These are phyloP conservation scores for Ananas comosus DNA, from an alignment of 176 grass and related monocot genomes.

Conservation along the genomic window DNA sequence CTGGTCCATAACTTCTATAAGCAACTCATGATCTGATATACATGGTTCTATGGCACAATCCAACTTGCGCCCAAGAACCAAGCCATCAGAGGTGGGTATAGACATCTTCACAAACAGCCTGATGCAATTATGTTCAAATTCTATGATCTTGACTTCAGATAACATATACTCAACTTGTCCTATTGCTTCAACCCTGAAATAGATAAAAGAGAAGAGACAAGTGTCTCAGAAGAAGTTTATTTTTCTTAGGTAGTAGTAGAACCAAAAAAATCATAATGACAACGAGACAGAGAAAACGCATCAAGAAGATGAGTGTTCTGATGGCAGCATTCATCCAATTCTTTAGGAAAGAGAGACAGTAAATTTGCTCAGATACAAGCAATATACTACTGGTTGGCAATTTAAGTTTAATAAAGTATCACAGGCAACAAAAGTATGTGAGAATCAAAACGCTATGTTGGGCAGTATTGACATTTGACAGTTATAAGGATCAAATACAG, in stretches of 20 bases:
- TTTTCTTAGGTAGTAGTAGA: background rate
- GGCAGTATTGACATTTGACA: background rate
- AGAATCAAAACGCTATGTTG: background rate
- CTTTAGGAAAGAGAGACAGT: background rate
- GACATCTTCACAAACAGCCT: conserved; percentile 44
- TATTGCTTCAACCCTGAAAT: conserved; percentile 41
- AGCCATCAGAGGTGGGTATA: conserved; percentile 27
- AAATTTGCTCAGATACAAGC: background rate
- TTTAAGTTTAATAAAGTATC: background rate
- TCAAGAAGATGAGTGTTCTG: background rate
- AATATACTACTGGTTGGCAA: background rate
- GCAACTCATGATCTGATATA: conserved; percentile 68
- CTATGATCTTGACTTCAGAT: conserved; percentile 54
- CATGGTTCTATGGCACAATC: conserved; percentile 40
- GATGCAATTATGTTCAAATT: conserved; percentile 47
- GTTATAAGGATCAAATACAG: background rate
- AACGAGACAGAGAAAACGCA: background rate
- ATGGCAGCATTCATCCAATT: background rate
- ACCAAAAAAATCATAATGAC: background rate
- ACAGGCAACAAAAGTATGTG: background rate
- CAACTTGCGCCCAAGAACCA: conserved; percentile 45
- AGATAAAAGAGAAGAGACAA: conserved; percentile 5
- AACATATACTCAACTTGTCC: conserved; percentile 44
- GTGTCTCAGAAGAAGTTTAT: conserved; percentile 9
- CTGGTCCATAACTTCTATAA: conserved; percentile 55